Percentiles rank a stretch among this genome's conserved stretches.
Evolutionary conservation across 1,284 basidiomycete genomes (phyloP).

Genomic region (Exobasidium cylindrosporum): DNA sequence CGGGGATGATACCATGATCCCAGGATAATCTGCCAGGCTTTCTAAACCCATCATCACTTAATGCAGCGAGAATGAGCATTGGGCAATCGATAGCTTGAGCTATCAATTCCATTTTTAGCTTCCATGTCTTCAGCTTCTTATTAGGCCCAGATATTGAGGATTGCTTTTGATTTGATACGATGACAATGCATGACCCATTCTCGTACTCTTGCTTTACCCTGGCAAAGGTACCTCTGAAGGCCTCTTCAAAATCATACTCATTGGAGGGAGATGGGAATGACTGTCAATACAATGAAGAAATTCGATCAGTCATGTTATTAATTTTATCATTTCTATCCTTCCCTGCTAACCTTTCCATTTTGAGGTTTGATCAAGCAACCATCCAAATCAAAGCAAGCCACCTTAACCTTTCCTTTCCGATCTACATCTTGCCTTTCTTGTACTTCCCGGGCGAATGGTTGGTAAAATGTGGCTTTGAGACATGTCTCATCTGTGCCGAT

Average conservation of each 20-base stretch:
- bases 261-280: conserved; percentile 28
- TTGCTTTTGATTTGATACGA: conserved; percentile 43
- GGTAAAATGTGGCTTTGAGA: conserved; percentile 24
- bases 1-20: conserved; percentile 17
- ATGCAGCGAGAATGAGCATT: conserved; percentile 34
- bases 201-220: conserved; percentile 12
- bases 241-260: conserved; percentile 32
- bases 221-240: conserved; percentile 3
- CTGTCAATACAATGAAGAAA: not conserved
- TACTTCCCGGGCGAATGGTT: conserved; percentile 14
- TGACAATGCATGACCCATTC: conserved; percentile 22
- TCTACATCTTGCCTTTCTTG: not conserved
- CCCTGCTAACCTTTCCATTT: conserved; percentile 20
- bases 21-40: conserved; percentile 46
- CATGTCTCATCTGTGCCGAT: conserved; percentile 22
- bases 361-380: conserved; percentile 40
- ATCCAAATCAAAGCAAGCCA: conserved; percentile 43
- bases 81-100: conserved; percentile 32
- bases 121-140: conserved; percentile 25
- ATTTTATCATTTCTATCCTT: not conserved
- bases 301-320: not conserved
- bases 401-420: conserved; percentile 15
- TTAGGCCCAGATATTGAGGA: not conserved
- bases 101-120: conserved; percentile 34
- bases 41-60: conserved; percentile 38